These are phyloP conservation scores for Aegilops umbellulata DNA, from an alignment of 176 grass and related monocot species.

Conservation along the genomic window DNA sequence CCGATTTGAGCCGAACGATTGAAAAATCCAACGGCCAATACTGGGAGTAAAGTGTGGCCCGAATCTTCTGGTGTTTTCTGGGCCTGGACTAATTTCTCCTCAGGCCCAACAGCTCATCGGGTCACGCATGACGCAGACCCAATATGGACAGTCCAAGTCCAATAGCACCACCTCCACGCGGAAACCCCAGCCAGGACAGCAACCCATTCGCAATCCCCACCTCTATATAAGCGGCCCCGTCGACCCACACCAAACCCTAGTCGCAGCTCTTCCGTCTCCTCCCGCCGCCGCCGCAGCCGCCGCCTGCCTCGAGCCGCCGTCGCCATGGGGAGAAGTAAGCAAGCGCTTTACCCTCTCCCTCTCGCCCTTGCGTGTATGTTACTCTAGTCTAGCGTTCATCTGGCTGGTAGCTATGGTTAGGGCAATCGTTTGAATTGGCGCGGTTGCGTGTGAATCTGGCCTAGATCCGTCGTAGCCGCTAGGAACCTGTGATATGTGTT, in stretches of 20 bases:
- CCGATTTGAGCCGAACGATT: too few species aligned
- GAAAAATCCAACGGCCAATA: too few species aligned
- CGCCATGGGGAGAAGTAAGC: constrained; percentile 60
- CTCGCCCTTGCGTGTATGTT: background rate
- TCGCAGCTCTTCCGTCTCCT: background rate
- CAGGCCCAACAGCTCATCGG: background rate
- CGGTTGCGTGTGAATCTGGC: background rate
- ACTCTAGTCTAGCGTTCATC: background rate
- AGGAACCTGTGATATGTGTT: background rate
- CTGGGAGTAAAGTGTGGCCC: too few species aligned
- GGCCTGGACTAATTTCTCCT: background rate
- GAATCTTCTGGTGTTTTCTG: background rate
- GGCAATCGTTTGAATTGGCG: background rate
- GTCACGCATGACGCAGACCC: constrained; percentile 13
- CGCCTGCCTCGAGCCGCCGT: background rate
- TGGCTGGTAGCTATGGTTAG: background rate
- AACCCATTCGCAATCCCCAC: background rate
- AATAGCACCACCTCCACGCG: constrained; percentile 11
- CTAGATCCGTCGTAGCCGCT: background rate
- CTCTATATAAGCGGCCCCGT: constrained; percentile 22
- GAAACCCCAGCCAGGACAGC: background rate
- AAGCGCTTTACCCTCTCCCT: background rate
- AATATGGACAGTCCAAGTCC: constrained; percentile 2
- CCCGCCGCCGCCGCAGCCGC: background rate
- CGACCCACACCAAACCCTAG: constrained; percentile 11